Base-by-base conservation (phyloP, 352 stramenopile genomes). In the Thalassiosira ordinaria region DNA sequence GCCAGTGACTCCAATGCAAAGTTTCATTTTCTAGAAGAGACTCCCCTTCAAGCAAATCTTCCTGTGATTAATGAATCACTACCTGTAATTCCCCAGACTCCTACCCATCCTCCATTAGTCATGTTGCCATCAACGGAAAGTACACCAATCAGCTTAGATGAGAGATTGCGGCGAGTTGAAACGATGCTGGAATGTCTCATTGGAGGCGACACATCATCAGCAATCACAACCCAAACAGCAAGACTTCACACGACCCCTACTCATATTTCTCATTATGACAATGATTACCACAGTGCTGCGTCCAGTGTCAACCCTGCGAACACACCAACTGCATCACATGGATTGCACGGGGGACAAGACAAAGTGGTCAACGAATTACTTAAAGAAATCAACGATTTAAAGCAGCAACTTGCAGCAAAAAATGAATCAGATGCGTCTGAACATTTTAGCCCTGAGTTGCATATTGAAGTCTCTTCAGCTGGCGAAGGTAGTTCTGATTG, bases 111-210 rank as follows among this genome's bases (percentile, higher is more conserved):
- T 61, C 13, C 55, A n/a, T 14, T 27, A 20, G 11, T 24, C 13
- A 27, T 7, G 9, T 35, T 60, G 5, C 26, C 26, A 52, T 53
- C 31, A 11, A 20, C 52, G 33, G 47, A 70, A 26, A 70, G 16
- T 47, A 37, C 35, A n/a, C 18, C 35, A 4, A n/a, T 24, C 26
- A 14, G 11, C 35, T 57, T 84, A 70, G 63, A 74, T 39, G 60
- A 66, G 33, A 74, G 75, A 66, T 69, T 84, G 31, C 52, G 63
- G 11, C 51, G 68, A 59, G 75, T 84, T 65, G 75, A 84, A 72
- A 27, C 46, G 2, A 49, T 84, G 46, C 37, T 84, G 46, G 53
- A 84, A 64, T 39, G 31, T 18, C 61, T 84, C n/a, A 29, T 78
- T 24, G 41, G 55, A 57, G 13, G 18, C 33, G 22, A 62, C 33